phyloP scores from a whole-genome alignment of 805 yeast species.

The Grigorovia transvaalensis region DNA sequence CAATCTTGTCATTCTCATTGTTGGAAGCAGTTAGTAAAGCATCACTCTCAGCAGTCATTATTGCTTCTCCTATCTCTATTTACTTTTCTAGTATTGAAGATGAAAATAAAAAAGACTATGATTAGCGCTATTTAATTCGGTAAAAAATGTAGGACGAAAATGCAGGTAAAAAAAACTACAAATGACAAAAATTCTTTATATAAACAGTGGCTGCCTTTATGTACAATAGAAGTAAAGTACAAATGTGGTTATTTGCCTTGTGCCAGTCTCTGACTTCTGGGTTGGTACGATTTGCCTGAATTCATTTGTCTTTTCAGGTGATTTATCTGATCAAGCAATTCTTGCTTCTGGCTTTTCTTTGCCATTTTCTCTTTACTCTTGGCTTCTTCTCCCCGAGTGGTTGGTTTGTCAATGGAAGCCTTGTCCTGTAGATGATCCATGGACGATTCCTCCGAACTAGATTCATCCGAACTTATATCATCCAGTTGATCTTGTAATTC shows the following conservation, averaged over 20 bases:
- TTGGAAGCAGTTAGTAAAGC: not conserved
- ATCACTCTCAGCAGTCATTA: not conserved
- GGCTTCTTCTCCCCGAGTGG: not conserved
- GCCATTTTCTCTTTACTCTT: not conserved
- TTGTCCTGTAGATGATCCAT: not conserved
- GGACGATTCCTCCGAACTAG: not conserved
- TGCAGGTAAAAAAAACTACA: too few relatives aligned
- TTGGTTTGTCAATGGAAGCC: not conserved
- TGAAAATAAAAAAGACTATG: too few relatives aligned
- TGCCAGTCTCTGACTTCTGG: not conserved
- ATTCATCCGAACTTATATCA: slow-evolving; percentile 10
- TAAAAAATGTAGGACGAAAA: too few relatives aligned
- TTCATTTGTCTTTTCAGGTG: not conserved
- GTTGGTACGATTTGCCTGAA: not conserved
- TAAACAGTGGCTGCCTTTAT: too few relatives aligned
- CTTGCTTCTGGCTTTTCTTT: not conserved
- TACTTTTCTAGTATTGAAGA: too few relatives aligned
- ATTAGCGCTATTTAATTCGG: too few relatives aligned
- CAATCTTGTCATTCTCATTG: not conserved
- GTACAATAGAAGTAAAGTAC: too few relatives aligned
- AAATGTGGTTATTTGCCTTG: not conserved
- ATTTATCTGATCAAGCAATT: not conserved
- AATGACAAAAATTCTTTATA: too few relatives aligned
- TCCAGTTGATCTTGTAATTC: slow-evolving; percentile 22
- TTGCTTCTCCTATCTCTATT: too few relatives aligned